Percentiles rank a stretch among this genome's conserved stretches.
These are phyloP conservation scores for Cryomyces antarcticus DNA, from an alignment of 495 filamentous ascomycete genomes.

Conservation along the genomic window DNA sequence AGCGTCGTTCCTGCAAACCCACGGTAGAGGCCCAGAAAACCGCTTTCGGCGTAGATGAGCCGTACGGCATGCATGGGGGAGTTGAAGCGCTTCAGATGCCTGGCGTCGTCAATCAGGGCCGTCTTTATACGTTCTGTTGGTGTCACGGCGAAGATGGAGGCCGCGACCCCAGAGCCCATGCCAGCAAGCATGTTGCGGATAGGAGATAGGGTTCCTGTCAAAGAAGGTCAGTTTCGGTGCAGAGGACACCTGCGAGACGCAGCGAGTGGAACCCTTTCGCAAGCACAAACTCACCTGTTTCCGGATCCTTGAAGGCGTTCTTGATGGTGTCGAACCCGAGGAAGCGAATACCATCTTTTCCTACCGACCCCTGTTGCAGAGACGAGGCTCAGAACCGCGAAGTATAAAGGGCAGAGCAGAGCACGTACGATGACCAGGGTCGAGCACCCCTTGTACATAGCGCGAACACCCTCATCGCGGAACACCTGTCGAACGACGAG, in stretches of 20 bases:
- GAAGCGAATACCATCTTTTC: slow-evolving; percentile 47
- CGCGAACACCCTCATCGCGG: slow-evolving; percentile 31
- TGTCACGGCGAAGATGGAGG: slow-evolving; percentile 38
- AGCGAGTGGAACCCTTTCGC: no score
- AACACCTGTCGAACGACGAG: slow-evolving; percentile 27
- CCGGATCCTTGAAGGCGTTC: slow-evolving; percentile 33
- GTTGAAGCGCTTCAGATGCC: slow-evolving; percentile 27
- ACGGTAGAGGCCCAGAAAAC: slow-evolving; percentile 35
- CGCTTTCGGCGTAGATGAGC: slow-evolving; percentile 28
- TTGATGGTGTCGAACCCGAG: slow-evolving; percentile 46
- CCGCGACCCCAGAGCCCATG: slow-evolving; percentile 39
- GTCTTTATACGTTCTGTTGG: slow-evolving; percentile 50
- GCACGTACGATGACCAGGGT: slow-evolving; percentile 32
- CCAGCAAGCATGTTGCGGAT: slow-evolving; percentile 36
- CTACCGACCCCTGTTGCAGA: slow-evolving; percentile 27
- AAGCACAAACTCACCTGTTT: no score
- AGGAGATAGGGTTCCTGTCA: slow-evolving; percentile 34
- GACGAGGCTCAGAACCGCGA: not conserved
- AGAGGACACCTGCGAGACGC: no score
- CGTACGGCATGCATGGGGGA: slow-evolving; percentile 29
- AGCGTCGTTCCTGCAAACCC: slow-evolving; percentile 41
- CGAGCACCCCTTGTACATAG: slow-evolving; percentile 43
- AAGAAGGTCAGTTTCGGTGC: no score
- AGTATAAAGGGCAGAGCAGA: not conserved
- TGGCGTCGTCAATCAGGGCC: slow-evolving; percentile 46